Percentiles rank a stretch among this genome's conserved stretches.
phyloP scores from a whole-genome alignment of 495 filamentous ascomycete species.

The Penicillium goetzii region DNA sequence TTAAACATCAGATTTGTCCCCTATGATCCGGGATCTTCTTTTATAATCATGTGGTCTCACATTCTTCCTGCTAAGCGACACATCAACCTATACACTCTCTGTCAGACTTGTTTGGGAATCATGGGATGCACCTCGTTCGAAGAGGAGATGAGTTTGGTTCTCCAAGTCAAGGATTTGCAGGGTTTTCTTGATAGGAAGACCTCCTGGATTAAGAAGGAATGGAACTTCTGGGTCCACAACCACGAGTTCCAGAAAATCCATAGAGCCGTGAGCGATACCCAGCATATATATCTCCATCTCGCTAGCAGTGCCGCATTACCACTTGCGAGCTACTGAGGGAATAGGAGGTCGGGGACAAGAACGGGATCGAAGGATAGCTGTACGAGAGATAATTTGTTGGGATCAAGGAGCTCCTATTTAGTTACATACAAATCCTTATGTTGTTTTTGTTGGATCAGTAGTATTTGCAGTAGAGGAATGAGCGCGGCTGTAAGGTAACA shows the following conservation, averaged over 20 bases:
- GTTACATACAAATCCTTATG: not conserved
- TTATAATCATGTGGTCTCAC: not conserved
- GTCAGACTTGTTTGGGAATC: not conserved
- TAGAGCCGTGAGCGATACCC: not conserved
- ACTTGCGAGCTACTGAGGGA: not conserved
- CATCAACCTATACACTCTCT: conserved; percentile 3
- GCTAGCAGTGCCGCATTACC: conserved; percentile 1
- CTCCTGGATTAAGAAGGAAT: not conserved
- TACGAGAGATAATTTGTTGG: not conserved
- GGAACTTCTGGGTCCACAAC: not conserved
- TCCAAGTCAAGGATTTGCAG: not conserved
- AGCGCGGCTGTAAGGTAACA: not conserved
- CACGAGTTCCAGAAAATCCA: conserved; percentile 1
- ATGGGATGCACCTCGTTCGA: not conserved
- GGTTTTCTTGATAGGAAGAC: not conserved
- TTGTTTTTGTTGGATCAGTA: not conserved
- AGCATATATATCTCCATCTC: not conserved
- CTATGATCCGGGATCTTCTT: conserved; percentile 6
- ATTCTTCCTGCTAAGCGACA: conserved; percentile 1
- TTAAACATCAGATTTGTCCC: not conserved
- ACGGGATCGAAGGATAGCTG: not conserved
- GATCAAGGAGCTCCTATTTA: not conserved
- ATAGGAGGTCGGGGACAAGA: not conserved
- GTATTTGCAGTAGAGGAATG: not conserved
- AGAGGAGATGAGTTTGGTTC: not conserved